A percentile compares a stretch with the other conserved stretches of the same genome.
Evolutionary conservation across 2,329 filamentous ascomycete genomes (phyloP).

Genomic region (Beauveria pseudobassiana): DNA sequence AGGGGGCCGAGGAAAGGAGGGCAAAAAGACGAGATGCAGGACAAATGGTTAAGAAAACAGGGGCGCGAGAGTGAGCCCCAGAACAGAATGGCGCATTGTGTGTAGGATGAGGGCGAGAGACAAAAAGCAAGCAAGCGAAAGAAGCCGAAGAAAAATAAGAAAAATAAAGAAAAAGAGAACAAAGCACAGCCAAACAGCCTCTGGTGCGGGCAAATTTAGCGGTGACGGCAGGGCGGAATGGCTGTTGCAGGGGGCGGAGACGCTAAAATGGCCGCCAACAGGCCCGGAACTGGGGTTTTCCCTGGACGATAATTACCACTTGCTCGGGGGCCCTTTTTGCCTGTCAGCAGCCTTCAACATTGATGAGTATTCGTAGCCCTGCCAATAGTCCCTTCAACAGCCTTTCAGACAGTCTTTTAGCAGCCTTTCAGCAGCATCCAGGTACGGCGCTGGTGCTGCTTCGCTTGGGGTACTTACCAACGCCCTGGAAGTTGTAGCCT

Average conservation of each 20-base stretch:
- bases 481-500: background rate
- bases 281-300: too few relatives aligned
- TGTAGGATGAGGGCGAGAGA: background rate
- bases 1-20: background rate
- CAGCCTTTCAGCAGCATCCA: background rate
- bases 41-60: background rate
- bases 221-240: background rate
- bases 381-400: too few relatives aligned
- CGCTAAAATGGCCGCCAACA: background rate
- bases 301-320: too few relatives aligned
- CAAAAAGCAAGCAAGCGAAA: background rate
- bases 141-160: background rate
- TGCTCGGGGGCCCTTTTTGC: too few relatives aligned
- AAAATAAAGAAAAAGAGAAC: too few relatives aligned
- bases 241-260: background rate
- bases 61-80: constrained; percentile 4
- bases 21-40: background rate
- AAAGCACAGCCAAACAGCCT: too few relatives aligned
- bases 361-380: too few relatives aligned
- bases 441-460: background rate
- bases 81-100: background rate
- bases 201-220: background rate
- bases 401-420: too few relatives aligned
- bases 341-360: too few relatives aligned
- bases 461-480: too few relatives aligned